A percentile compares a stretch with the other conserved stretches of the same genome.
These are phyloP conservation scores for Aureobasidium sp. DNA, from an alignment of 2,329 filamentous ascomycete species.

Conservation along the genomic window DNA sequence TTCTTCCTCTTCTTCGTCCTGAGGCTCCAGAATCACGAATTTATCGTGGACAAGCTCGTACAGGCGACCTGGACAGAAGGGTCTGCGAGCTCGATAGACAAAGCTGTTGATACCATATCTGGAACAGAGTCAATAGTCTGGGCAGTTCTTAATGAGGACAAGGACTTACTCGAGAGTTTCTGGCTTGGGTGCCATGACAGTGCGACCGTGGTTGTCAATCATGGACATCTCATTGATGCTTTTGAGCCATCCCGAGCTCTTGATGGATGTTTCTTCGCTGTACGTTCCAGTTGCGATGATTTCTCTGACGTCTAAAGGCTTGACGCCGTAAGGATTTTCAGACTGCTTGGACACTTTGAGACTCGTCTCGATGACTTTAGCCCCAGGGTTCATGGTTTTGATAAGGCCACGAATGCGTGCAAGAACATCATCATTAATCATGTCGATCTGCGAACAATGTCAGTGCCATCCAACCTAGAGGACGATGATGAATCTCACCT, in stretches of 20 bases:
- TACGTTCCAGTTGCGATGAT: slow-evolving; percentile 62
- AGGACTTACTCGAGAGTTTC: slow-evolving; percentile 61
- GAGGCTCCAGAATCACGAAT: slow-evolving; percentile 37
- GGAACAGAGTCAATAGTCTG: not conserved
- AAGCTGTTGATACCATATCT: slow-evolving; percentile 64
- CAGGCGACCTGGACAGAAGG: slow-evolving; percentile 37
- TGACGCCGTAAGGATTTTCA: slow-evolving; percentile 16
- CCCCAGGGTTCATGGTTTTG: slow-evolving; percentile 57
- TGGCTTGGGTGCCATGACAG: slow-evolving; percentile 57
- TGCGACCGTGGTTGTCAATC: slow-evolving; percentile 44
- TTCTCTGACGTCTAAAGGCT: slow-evolving; percentile 44
- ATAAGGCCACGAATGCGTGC: slow-evolving; percentile 48
- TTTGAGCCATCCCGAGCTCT: slow-evolving; percentile 62
- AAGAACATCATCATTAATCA: slow-evolving; percentile 41
- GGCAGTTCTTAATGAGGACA: not conserved
- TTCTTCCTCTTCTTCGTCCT: slow-evolving; percentile 32
- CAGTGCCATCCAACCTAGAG: not conserved
- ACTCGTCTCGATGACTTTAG: slow-evolving; percentile 55
- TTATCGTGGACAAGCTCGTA: slow-evolving; percentile 38
- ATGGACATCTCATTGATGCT: slow-evolving; percentile 63
- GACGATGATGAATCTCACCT: slow-evolving; percentile 30
- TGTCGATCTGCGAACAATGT: slow-evolving; percentile 39
- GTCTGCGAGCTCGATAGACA: slow-evolving; percentile 53
- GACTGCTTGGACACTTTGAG: slow-evolving; percentile 6
- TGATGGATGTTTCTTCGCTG: slow-evolving; percentile 56